Conservation (phyloP, 495 filamentous ascomycete species). For the Pyrenopolyporus hunteri region DNA sequence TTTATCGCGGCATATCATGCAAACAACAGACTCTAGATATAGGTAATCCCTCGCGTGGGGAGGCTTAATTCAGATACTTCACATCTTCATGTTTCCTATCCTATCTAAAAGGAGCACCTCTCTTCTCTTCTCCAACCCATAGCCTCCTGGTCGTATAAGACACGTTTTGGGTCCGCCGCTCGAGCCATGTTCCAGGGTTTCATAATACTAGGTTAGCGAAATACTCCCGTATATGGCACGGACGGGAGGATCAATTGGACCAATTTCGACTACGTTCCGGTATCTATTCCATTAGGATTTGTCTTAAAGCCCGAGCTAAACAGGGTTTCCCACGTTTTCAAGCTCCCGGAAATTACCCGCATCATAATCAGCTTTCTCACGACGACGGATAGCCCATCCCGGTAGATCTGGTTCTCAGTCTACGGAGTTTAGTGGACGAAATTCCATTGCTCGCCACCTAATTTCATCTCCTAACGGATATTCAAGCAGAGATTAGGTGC, state of each 20-base stretch:
- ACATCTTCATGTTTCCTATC: constrained; percentile 1
- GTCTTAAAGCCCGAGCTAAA: not conserved
- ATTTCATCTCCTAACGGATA: too few species aligned
- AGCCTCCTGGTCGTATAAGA: not conserved
- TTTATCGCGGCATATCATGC: not conserved
- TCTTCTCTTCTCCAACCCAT: not conserved
- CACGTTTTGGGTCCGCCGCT: not conserved
- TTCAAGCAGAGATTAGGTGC: too few species aligned
- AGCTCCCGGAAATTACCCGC: too few species aligned
- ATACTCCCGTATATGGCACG: constrained; percentile 3
- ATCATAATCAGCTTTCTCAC: too few species aligned
- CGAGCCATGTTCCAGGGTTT: not conserved
- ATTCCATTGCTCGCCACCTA: too few species aligned
- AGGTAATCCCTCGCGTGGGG: constrained; percentile 4
- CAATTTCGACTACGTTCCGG: constrained; percentile 1
- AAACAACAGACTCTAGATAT: not conserved
- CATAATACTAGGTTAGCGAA: not conserved
- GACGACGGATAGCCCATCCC: too few species aligned
- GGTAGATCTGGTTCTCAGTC: too few species aligned
- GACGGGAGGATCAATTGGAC: constrained; percentile 12
- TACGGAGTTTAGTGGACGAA: too few species aligned
- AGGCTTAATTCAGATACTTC: constrained; percentile 3
- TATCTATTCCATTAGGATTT: constrained; percentile 1
- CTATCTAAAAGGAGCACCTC: constrained; percentile 4
- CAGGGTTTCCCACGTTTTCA: not conserved